phyloP scores from a whole-genome alignment of 176 grass and related monocot genomes.

The Microstegium vimineum region DNA sequence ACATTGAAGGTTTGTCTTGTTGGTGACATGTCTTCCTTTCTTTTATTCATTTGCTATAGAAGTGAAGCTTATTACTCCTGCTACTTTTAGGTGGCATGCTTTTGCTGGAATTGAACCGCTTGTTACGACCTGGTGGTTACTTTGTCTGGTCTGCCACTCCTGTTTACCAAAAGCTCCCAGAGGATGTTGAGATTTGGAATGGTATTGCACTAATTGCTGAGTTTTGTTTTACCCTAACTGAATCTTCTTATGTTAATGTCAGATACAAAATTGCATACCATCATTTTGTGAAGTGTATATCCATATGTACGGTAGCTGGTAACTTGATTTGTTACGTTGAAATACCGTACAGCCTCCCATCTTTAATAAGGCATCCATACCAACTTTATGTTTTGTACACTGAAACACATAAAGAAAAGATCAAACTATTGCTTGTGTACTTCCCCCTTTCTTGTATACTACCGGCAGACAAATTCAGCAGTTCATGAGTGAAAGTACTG shows the following conservation, averaged over 20 bases:
- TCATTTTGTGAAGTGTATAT: background rate
- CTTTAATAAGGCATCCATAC: background rate
- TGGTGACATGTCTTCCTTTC: slow-evolving; percentile 5
- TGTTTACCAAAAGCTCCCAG: slow-evolving; percentile 83
- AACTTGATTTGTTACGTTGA: background rate
- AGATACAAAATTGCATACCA: background rate
- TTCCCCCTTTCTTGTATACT: background rate
- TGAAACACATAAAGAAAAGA: background rate
- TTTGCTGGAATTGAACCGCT: slow-evolving; percentile 89
- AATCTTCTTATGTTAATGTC: background rate
- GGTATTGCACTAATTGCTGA: slow-evolving; percentile 40
- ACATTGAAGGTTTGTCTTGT: slow-evolving; percentile 76
- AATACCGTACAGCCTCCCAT: background rate
- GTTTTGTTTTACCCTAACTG: slow-evolving; percentile 7
- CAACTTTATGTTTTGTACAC: background rate
- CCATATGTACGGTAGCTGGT: background rate
- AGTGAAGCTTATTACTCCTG: background rate
- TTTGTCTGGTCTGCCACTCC: slow-evolving; percentile 98
- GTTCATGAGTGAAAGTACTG: background rate
- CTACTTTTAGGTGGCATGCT: slow-evolving; percentile 78
- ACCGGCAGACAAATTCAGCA: background rate
- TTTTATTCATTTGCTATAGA: slow-evolving; percentile 18
- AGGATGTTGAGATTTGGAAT: slow-evolving; percentile 92
- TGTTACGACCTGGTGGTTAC: slow-evolving; percentile 93
- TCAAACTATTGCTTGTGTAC: background rate